phyloP scores from a whole-genome alignment of 2,329 filamentous ascomycete genomes.

The Pezizomycotina sp. region DNA sequence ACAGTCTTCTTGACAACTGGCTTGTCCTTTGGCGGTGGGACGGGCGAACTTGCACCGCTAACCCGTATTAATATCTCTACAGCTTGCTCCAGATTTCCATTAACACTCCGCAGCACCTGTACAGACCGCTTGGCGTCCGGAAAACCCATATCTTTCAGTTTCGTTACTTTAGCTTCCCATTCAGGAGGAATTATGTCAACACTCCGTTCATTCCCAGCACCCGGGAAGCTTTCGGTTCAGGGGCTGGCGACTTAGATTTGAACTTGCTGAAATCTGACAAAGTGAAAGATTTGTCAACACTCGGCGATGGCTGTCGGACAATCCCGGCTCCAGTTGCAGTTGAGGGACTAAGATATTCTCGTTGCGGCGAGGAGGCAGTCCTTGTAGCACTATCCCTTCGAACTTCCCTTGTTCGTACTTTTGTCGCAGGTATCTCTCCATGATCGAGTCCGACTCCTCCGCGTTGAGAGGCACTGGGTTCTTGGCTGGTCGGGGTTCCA shows the following conservation, averaged over 20 bases:
- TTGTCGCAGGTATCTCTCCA: conserved; percentile 87
- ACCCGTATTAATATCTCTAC: conserved; percentile 71
- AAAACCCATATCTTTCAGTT: conserved; percentile 83
- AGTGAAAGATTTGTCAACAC: conserved; percentile 4
- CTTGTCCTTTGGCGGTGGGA: conserved; percentile 27
- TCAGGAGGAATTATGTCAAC: conserved; percentile 20
- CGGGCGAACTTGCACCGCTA: conserved; percentile 47
- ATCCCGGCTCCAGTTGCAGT: conserved; percentile 35
- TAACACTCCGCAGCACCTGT: conserved; percentile 63
- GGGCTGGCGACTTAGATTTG: conserved; percentile 14
- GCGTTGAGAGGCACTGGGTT: conserved; percentile 74
- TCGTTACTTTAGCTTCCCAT: conserved; percentile 47
- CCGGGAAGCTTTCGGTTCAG: conserved; percentile 22
- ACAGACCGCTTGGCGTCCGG: conserved; percentile 64
- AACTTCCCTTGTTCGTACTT: conserved; percentile 65
- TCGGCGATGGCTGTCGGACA: conserved; percentile 13
- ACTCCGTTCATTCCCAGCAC: conserved; percentile 21
- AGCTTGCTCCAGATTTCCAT: conserved; percentile 70
- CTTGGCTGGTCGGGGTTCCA: conserved; percentile 77
- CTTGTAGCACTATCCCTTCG: too few relatives aligned
- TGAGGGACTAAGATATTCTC: conserved; percentile 37
- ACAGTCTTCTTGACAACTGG: conserved; percentile 29
- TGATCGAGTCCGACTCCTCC: conserved; percentile 81
- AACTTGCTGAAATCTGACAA: background rate
- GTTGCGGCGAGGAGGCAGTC: conserved; percentile 32